These are phyloP conservation scores for Leucosporidium scottii DNA, from an alignment of 768 basidiomycete species.

Conservation along the genomic window DNA sequence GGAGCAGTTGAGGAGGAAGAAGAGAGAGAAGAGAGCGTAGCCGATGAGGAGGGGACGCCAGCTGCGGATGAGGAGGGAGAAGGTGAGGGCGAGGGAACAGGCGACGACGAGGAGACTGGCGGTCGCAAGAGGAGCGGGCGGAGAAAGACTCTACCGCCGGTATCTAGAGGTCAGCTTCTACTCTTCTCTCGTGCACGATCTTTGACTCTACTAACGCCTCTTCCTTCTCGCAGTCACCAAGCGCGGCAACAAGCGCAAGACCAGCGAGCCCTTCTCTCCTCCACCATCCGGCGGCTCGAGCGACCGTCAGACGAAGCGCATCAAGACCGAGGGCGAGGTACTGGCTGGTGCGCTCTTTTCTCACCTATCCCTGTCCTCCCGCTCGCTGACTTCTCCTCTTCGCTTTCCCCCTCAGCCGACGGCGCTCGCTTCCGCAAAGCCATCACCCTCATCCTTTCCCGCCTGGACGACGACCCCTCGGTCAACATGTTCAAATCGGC, in stretches of 20 bases:
- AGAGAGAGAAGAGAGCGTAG: neutral
- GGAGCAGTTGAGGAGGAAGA: neutral
- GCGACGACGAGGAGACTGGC: neutral
- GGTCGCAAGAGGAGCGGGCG: too few species aligned
- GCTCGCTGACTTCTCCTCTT: neutral
- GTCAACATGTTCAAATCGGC: slow-evolving; percentile 22
- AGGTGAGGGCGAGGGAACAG: neutral
- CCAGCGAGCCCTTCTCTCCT: neutral
- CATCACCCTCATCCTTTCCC: slow-evolving; percentile 5
- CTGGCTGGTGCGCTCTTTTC: neutral
- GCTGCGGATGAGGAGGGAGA: neutral
- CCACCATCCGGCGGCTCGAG: neutral
- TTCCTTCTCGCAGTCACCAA: neutral
- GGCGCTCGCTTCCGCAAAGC: neutral
- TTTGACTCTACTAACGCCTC: too few species aligned
- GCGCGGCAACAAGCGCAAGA: slow-evolving; percentile 10
- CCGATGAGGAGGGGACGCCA: neutral
- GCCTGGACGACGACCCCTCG: slow-evolving; percentile 14
- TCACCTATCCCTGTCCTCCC: neutral
- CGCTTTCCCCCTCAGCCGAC: neutral
- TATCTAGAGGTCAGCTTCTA: too few species aligned
- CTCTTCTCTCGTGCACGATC: too few species aligned
- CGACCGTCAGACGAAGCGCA: neutral
- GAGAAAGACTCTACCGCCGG: too few species aligned
- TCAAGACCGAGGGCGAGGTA: slow-evolving; percentile 3